These are phyloP conservation scores for Straminergon stramineum DNA, from an alignment of 225 moss, liverwort and hornwort species.

Conservation along the genomic window DNA sequence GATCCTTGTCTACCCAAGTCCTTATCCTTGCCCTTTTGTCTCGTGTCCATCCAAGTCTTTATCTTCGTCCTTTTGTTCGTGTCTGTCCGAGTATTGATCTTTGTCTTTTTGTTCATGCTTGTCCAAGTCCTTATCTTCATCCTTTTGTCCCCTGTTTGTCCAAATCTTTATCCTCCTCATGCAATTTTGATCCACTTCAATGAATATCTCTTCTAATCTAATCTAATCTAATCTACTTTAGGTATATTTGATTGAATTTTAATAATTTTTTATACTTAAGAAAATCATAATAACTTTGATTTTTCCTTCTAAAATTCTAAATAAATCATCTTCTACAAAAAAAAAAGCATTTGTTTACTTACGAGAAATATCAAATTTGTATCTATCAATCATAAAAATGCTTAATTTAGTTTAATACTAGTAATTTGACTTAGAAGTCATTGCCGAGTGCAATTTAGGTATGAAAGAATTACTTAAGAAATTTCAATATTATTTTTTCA, in stretches of 20 bases:
- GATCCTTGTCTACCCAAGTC: rapidly evolving
- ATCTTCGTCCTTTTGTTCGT: rapidly evolving
- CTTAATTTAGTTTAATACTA: not conserved
- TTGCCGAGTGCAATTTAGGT: rapidly evolving
- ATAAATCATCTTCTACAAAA: too few relatives aligned
- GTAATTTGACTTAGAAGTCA: not conserved
- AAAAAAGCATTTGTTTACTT: not conserved
- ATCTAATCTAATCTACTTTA: not conserved
- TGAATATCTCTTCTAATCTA: not conserved
- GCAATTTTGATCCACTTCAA: not conserved
- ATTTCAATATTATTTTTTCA: too few relatives aligned
- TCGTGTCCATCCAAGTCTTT: not conserved
- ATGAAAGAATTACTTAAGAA: not conserved
- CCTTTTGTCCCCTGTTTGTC: too few relatives aligned
- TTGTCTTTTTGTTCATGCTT: rapidly evolving
- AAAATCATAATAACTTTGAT: not conserved
- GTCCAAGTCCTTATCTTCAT: rapidly evolving
- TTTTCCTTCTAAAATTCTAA: not conserved
- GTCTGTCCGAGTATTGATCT: rapidly evolving
- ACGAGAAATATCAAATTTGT: too few relatives aligned
- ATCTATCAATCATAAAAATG: not conserved
- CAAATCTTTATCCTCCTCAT: not conserved
- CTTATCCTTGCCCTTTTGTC: not conserved
- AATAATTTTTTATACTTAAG: not conserved
- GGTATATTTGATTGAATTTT: not conserved